Evolutionary conservation across 306 rosid species (phyloP).

Genomic region (Vigna radiata): DNA sequence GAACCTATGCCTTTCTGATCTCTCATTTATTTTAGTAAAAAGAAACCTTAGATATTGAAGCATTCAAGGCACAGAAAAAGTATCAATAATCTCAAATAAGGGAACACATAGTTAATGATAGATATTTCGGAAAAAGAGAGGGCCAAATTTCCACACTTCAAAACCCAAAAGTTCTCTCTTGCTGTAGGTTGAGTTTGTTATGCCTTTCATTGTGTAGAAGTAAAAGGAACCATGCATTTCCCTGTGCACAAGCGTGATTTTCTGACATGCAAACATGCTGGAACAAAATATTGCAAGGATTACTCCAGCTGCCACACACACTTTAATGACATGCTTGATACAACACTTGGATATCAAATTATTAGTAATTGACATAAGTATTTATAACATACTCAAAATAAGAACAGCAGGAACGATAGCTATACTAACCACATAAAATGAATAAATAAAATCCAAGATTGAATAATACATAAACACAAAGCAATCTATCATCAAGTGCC

Average conservation of each 20-base stretch:
- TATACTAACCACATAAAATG: not conserved
- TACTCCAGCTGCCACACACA: not conserved
- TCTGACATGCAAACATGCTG: slow-evolving; percentile 1
- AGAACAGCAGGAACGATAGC: slow-evolving; percentile 1
- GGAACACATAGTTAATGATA: not conserved
- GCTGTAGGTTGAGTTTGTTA: slow-evolving; percentile 14
- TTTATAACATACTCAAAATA: not conserved
- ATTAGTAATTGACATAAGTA: not conserved
- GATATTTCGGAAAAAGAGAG: not conserved
- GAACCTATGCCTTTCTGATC: slow-evolving; percentile 6
- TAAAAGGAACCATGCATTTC: not conserved
- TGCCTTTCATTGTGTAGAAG: slow-evolving; percentile 5
- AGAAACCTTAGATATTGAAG: slow-evolving; percentile 2
- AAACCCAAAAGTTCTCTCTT: slow-evolving; percentile 13
- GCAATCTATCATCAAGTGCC: slow-evolving; percentile 21
- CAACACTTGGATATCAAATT: not conserved
- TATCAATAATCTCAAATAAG: not conserved
- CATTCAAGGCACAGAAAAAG: slow-evolving; percentile 22
- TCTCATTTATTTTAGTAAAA: slow-evolving; percentile 1
- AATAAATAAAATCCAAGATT: not conserved
- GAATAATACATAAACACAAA: not conserved
- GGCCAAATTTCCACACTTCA: not conserved
- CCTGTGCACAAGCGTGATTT: not conserved
- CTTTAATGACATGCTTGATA: not conserved
- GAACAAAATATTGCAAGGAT: not conserved